Evolutionary conservation across 805 yeast genomes (phyloP), one percentile per base, ranked within the genome.

Genomic region (Kluyveromyces lactis): DNA sequence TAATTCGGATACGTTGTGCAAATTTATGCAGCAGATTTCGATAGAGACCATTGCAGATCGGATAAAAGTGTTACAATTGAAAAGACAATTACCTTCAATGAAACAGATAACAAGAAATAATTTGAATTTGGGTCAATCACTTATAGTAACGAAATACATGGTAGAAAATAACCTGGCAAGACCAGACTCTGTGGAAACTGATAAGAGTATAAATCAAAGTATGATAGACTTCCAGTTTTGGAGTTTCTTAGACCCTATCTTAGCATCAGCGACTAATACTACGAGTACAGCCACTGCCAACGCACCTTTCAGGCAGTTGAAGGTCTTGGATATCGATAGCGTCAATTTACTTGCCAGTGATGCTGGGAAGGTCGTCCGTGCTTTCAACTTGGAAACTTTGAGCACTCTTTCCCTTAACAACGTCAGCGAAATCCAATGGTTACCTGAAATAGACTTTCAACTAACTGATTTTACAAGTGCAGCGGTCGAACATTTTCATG

Each of bases 401-500:
- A 46, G 36, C 3, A 47, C 49, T 12, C 47, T 72, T 4, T 58
- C 56, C 33, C 46, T 72, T 23, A 50, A 45, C 19, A 61, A 64
- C 17, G 50, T 69, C 13, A 55, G 66, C 1, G 75, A 71, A 42
- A 52, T 60, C 16, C 66, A 55, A 28, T 38, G 46, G 7, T 40
- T 47, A 13, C 42, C 38, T 7, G 48, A 44, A 18, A 40, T 55
- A 12, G 42, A 43, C 30, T 41, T 34, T 40, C 42, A 36, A 19
- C 43, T 43, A n/a, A 33, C 27, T 29, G 47, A 43, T 38, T 38
- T 43, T 29, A 32, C 36, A 4, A 38, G 39, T 26, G 29, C 40
- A 12, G 44, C 44, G 3, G 19, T 38, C 23, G 33, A 38, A 17
- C 32, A 33, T 18, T 12, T 37, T 7, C 51, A 52, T 18, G 30